Conservation (phyloP, 139 green algal genomes). For the Axilococcus clingmanii region DNA sequence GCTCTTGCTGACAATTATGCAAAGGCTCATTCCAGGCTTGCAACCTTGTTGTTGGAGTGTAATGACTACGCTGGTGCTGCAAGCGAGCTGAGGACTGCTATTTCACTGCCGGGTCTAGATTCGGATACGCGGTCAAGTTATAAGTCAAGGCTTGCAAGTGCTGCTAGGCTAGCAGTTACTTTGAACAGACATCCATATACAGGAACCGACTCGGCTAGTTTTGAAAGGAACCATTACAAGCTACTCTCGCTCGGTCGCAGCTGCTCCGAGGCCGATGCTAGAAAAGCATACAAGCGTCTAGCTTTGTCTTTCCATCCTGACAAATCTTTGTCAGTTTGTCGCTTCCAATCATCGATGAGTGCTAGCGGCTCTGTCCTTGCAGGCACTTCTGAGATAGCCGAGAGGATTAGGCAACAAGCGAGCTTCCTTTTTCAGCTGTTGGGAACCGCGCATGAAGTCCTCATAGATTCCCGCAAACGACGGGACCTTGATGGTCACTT, state of each 20-base stretch:
- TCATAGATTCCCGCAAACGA: too few species aligned
- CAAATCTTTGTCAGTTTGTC: slow-evolving; percentile 9
- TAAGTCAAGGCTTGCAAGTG: too few species aligned
- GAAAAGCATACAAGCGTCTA: slow-evolving; percentile 70
- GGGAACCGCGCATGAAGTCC: slow-evolving; percentile 9
- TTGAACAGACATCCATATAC: background rate
- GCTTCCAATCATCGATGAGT: background rate
- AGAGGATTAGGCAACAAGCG: slow-evolving; percentile 8
- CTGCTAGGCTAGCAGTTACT: too few species aligned
- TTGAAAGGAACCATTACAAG: slow-evolving; percentile 12
- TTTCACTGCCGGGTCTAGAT: background rate
- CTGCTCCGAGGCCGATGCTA: slow-evolving; percentile 44
- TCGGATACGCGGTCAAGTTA: too few species aligned
- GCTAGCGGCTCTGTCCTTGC: background rate
- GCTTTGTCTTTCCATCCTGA: slow-evolving; percentile 84
- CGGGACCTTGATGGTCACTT: too few species aligned
- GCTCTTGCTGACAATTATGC: slow-evolving; percentile 54
- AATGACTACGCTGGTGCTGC: slow-evolving; percentile 18
- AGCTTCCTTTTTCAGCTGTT: slow-evolving; percentile 27
- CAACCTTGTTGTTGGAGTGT: slow-evolving; percentile 36
- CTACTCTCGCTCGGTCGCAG: slow-evolving; percentile 23
- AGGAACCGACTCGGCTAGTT: background rate
- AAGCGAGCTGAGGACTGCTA: slow-evolving; percentile 11
- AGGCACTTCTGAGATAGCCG: slow-evolving; percentile 1
- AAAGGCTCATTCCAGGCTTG: slow-evolving; percentile 27